Evolutionary conservation across 2,329 filamentous ascomycete species (phyloP).

Genomic region (Fusarium lateritium): DNA sequence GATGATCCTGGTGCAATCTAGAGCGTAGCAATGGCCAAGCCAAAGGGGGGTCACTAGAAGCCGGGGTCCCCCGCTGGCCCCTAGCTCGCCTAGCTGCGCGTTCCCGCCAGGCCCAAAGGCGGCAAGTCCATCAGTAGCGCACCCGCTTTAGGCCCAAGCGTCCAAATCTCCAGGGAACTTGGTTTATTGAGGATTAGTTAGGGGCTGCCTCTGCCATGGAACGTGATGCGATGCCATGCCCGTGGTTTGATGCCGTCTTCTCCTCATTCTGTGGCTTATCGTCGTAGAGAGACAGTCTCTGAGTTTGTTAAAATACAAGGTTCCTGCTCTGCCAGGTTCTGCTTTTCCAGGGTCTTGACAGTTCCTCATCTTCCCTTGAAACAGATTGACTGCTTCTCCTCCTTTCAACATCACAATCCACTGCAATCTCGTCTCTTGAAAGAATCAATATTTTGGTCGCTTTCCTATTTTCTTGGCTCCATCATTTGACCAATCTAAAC

Average conservation of each 20-base stretch:
- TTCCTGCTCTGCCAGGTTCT: slow-evolving; percentile 14
- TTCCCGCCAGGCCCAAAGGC: slow-evolving; percentile 42
- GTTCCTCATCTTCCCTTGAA: slow-evolving; percentile 24
- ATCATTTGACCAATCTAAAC: slow-evolving; percentile 25
- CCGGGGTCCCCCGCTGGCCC: slow-evolving; percentile 30
- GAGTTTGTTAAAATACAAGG: slow-evolving; percentile 25
- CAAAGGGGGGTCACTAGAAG: slow-evolving; percentile 6
- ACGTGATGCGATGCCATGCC: background rate
- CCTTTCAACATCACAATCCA: slow-evolving; percentile 5
- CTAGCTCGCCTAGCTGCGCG: slow-evolving; percentile 19
- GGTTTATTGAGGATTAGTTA: slow-evolving; percentile 27
- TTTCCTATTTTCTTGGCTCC: slow-evolving; percentile 29
- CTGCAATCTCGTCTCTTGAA: slow-evolving; percentile 31
- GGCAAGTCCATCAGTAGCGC: slow-evolving; percentile 43
- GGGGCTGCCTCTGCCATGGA: slow-evolving; percentile 15
- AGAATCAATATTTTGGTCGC: slow-evolving; percentile 23
- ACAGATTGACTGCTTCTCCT: slow-evolving; percentile 3
- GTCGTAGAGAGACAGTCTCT: too few relatives aligned
- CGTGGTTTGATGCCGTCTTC: slow-evolving; percentile 23
- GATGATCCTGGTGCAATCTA: slow-evolving; percentile 36
- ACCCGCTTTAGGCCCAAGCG: slow-evolving; percentile 47
- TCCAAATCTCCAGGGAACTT: slow-evolving; percentile 29
- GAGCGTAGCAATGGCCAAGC: slow-evolving; percentile 30
- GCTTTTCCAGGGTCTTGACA: slow-evolving; percentile 1
- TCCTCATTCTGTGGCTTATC: slow-evolving; percentile 20